A percentile compares a stretch with the other conserved stretches of the same genome.
Conservation (phyloP, 352 stramenopile species). For the Phytopythium boreale region DNA sequence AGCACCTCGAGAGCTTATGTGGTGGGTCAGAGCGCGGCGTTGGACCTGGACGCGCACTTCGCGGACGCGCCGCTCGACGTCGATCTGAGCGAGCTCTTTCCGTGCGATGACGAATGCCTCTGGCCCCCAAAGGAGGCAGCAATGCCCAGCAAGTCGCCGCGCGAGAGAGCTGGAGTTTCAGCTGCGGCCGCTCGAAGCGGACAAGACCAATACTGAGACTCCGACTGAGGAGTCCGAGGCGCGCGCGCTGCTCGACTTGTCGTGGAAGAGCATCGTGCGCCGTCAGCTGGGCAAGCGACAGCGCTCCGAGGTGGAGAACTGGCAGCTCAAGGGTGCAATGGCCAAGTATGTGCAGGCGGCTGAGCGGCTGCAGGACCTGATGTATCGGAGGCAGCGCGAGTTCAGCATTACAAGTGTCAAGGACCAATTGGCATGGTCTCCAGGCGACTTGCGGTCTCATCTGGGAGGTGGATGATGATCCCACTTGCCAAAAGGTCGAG, state of each 20-base stretch:
- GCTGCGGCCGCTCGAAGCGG: not conserved
- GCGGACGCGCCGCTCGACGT: too few relatives aligned
- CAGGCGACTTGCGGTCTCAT: not conserved
- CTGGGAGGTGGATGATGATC: not conserved
- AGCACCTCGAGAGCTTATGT: too few relatives aligned
- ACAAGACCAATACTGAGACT: not conserved
- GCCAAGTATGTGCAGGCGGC: not conserved
- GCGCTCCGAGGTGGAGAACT: not conserved
- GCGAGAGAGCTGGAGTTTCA: constrained; percentile 5
- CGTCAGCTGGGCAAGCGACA: constrained; percentile 2
- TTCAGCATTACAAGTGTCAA: not conserved
- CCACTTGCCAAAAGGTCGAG: not conserved
- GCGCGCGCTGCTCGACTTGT: not conserved
- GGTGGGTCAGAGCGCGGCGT: not conserved
- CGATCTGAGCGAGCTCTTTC: too few relatives aligned
- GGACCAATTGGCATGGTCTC: not conserved
- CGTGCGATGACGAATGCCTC: too few relatives aligned
- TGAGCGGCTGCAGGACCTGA: not conserved
- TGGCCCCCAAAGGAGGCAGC: too few relatives aligned
- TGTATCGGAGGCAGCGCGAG: not conserved
- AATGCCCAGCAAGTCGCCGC: not conserved
- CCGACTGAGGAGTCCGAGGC: not conserved
- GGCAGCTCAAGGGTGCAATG: not conserved
- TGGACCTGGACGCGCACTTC: not conserved
- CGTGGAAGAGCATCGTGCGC: not conserved